Evolutionary conservation across 345 rosid genomes (phyloP).

Genomic region (Dovyalis caffra): DNA sequence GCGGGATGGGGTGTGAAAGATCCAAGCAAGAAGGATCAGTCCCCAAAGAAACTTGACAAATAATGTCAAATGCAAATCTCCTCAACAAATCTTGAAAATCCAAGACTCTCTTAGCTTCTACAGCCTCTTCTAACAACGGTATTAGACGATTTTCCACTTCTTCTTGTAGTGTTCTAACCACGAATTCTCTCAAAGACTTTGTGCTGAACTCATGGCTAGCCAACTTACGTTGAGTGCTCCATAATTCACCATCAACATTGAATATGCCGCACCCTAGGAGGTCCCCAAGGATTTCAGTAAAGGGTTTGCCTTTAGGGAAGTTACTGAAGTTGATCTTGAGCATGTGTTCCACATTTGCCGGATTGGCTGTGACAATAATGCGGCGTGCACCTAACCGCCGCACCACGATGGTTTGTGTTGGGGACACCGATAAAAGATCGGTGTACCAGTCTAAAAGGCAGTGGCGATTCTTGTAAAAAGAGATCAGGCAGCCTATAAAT

Average conservation of each 20-base stretch:
- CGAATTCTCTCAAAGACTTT: constrained; percentile 55
- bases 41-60: constrained; percentile 24
- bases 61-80: constrained; percentile 28
- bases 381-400: constrained; percentile 54
- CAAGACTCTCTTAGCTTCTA: neutral
- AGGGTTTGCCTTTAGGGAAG: constrained; percentile 84
- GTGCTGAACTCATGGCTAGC: constrained; percentile 79
- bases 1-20: constrained; percentile 12
- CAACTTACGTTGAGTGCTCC: constrained; percentile 64
- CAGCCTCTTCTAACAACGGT: constrained; percentile 44
- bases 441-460: constrained; percentile 81
- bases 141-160: constrained; percentile 54
- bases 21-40: constrained; percentile 24
- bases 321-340: constrained; percentile 63
- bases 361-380: constrained; percentile 65
- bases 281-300: constrained; percentile 73
- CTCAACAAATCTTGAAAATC: constrained; percentile 31
- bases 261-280: constrained; percentile 80
- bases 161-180: constrained; percentile 41
- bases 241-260: constrained; percentile 72
- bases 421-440: constrained; percentile 53
- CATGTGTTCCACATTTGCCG: constrained; percentile 62
- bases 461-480: constrained; percentile 58
- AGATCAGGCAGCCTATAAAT: constrained; percentile 58
- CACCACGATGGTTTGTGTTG: constrained; percentile 51